Base-by-base conservation (phyloP, 106 monocot species). In the Phalaenopsis equestris region DNA sequence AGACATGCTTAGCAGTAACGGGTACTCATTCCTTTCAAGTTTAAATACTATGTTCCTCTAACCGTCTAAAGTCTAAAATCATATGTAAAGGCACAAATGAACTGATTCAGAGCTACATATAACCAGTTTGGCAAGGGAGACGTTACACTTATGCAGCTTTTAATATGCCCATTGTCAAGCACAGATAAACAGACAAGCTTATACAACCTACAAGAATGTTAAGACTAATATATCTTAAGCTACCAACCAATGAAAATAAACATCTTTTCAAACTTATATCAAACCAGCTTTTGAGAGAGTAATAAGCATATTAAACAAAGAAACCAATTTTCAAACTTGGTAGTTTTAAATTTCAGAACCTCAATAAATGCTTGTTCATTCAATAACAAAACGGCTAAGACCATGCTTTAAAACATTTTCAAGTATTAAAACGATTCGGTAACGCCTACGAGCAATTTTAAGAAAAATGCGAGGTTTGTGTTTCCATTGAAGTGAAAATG, bases 401-500 rank as follows among this genome's bases (percentile, higher is more conserved):
- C 61, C 61, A 61, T 21, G 21, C 0, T 8, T 61, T 61, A 21
- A 6, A 61, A 61, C 61, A 61, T 61, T 9, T 21, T 61, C 18
- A 61, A 61, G 6, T 61, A 61, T n/a, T 61, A 61, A 21, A 19
- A 18, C 21, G 4, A 21, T 21, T 61, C 19, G 21, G 8, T 0
- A 61, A 61, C 21, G 61, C 21, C 61, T 21, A 61, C 19, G 6
- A 21, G 5, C 61, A 61, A 61, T 61, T 21, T 61, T n/a, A 61
- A 61, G 61, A 61, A 6, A 61, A 9, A 30, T 30, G 61, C 21
- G n/a, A 61, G 61, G 19, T 21, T 61, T 6, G 21, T 61, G 21
- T n/a, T 61, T 61, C 61, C 61, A 61, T 61, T 61, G 61, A 8
- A 61, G n/a, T 61, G 61, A 61, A 61, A 61, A 61, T 61, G 21